These are phyloP conservation scores for Botryotinia convoluta DNA, from an alignment of 2,329 filamentous ascomycete genomes.

Conservation along the genomic window DNA sequence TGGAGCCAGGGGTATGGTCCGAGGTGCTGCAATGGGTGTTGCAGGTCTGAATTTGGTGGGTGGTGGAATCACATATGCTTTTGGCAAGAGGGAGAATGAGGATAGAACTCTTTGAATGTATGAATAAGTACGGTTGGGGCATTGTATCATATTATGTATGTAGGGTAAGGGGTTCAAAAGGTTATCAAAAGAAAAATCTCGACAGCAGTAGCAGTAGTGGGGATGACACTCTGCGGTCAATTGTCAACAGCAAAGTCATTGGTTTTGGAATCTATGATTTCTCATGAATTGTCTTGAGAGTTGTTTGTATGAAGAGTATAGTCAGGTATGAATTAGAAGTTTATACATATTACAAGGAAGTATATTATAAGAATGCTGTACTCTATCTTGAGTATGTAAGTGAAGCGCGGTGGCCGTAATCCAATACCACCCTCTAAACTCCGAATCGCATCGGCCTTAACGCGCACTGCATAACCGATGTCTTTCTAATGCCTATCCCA, in stretches of 20 bases:
- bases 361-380: conserved; percentile 15
- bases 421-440: conserved; percentile 23
- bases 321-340: neutral
- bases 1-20: conserved; percentile 49
- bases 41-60: conserved; percentile 50
- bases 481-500: conserved; percentile 22
- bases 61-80: conserved; percentile 51
- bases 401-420: conserved; percentile 10
- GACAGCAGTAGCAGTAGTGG: neutral
- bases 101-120: conserved; percentile 9
- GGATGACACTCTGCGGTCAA: neutral
- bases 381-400: neutral
- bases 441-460: conserved; percentile 25
- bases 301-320: neutral
- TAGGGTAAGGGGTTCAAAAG: neutral
- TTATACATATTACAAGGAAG: conserved; percentile 4
- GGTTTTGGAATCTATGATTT: neutral
- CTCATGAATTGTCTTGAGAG: neutral
- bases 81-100: conserved; percentile 42
- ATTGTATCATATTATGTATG: neutral
- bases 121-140: neutral
- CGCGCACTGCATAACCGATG: conserved; percentile 34
- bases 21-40: conserved; percentile 50
- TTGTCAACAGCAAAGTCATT: neutral
- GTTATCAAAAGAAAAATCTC: neutral